phyloP scores from a whole-genome alignment of 169 alveolate species.

The Babesia sp. region DNA sequence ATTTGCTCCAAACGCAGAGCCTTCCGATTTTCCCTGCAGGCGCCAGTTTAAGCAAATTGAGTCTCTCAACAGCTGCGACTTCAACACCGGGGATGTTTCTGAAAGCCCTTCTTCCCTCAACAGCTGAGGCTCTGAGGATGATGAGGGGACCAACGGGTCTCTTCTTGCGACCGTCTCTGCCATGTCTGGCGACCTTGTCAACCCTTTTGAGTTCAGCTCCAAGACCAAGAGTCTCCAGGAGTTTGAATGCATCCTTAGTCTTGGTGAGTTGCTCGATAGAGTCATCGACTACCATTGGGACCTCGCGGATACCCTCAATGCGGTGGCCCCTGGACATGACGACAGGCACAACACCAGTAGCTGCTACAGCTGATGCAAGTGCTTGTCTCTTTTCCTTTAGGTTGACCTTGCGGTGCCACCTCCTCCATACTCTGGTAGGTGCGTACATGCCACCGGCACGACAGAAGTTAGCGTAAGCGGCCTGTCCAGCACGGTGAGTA shows the following conservation, averaged over 20 bases:
- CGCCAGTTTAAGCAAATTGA: conserved; percentile 95
- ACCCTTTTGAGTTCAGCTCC: conserved; percentile 87
- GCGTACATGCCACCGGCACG: conserved; percentile 99
- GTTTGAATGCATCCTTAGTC: conserved; percentile 88
- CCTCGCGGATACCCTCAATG: conserved; percentile 89
- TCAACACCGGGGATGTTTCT: conserved; percentile 99
- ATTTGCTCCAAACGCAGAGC: conserved; percentile 93
- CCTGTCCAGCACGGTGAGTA: conserved; percentile 98
- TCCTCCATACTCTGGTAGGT: conserved; percentile 96
- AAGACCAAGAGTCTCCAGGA: conserved; percentile 87
- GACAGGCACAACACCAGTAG: conserved; percentile 94
- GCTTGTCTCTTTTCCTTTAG: conserved; percentile 96
- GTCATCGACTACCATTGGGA: conserved; percentile 95
- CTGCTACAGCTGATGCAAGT: conserved; percentile 97
- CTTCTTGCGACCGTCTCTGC: conserved; percentile 93
- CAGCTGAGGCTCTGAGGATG: conserved; percentile 91
- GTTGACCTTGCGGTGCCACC: conserved; percentile 97
- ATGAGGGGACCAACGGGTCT: conserved; percentile 96
- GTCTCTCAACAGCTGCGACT: conserved; percentile 91
- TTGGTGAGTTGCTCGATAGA: conserved; percentile 81
- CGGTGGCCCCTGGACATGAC: conserved; percentile 99
- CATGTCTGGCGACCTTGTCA: conserved; percentile 86
- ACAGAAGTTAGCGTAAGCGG: conserved; percentile 99
- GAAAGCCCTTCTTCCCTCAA: conserved; percentile 90
- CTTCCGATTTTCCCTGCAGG: conserved; percentile 99